Base-by-base conservation (phyloP, 768 basidiomycete genomes). In the Tylopilus rubrobrunneus region DNA sequence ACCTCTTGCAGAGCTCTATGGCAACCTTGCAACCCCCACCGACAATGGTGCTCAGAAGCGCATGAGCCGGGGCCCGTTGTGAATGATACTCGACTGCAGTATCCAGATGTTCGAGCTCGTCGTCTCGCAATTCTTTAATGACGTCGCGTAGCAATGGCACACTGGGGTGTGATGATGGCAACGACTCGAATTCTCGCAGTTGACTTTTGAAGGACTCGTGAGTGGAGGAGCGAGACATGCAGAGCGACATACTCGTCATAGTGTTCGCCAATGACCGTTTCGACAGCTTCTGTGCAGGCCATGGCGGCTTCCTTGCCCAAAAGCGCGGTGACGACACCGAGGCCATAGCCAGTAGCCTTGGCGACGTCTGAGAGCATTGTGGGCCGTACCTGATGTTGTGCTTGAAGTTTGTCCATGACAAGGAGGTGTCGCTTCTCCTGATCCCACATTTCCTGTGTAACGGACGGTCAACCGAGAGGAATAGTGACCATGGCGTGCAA, bases 281-380 rank as follows among this genome's bases (percentile, higher is more conserved):
- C 95, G 19, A 98, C 94, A 0, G 95, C 95, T 69, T 98, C 95
- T 0, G 95, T 98, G 64, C 95, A 98, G 7, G 95, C 95, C 95
- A 98, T 98, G 1, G 95, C 93, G 12, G 94, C 92, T 61, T 97
- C 88, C 65, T 84, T 88, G 36, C 95, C 89, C 81, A 96, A 78
- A 21, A 96, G 71, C 1, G 91, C 95, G 0, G 95, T 97, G 0
- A 75, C 79, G 6, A 86, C 86, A 6, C 95, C 95, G 8, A 98
- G 74, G 4, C 88, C 87, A 66, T 89, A 95, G 6, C 94, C 94
- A 48, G 86, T 87, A 6, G 82, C 82, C 66, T 93, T 91, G 58
- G 95, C 96, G 6, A 92, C 77, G 34, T 92, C 89, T 52, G 84
- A 85, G 41, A 98, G 77, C 2, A 87, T 60, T 0, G 95, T 96